Evolutionary conservation across 257 asterid species (phyloP).

Genomic region (Paulownia fortunei): DNA sequence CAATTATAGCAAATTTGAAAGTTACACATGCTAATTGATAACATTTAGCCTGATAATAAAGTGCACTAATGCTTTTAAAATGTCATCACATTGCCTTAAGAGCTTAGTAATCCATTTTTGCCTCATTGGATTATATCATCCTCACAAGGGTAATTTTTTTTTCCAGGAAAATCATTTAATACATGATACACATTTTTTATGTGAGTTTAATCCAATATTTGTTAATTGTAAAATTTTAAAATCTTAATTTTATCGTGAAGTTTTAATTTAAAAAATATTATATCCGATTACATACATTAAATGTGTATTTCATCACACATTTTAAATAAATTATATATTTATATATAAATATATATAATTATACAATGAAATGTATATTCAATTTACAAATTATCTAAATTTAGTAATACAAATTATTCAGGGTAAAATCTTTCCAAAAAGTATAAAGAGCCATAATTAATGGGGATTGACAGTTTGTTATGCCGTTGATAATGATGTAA

Average conservation of each 20-base stretch:
- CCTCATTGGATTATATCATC: not conserved
- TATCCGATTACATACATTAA: too few species aligned
- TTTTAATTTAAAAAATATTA: too few species aligned
- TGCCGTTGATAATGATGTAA: not conserved
- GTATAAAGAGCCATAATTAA: not conserved
- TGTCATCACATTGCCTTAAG: slow-evolving; percentile 7
- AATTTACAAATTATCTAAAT: too few species aligned
- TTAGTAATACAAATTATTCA: too few species aligned
- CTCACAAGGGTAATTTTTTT: not conserved
- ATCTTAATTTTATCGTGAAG: too few species aligned
- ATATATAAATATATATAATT: too few species aligned
- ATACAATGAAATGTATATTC: too few species aligned
- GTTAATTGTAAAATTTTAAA: too few species aligned
- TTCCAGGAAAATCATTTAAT: not conserved
- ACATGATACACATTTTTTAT: not conserved
- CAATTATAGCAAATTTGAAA: slow-evolving; percentile 30
- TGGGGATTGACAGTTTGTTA: slow-evolving; percentile 5
- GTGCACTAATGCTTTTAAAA: not conserved
- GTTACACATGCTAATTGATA: slow-evolving; percentile 7
- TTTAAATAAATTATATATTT: too few species aligned
- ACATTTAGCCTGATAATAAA: not conserved
- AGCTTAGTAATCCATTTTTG: not conserved
- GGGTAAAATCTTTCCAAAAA: not conserved
- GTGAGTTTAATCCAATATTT: too few species aligned
- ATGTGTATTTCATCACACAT: too few species aligned